Conservation (phyloP, 768 basidiomycete species). For the Suillus spraguei region DNA sequence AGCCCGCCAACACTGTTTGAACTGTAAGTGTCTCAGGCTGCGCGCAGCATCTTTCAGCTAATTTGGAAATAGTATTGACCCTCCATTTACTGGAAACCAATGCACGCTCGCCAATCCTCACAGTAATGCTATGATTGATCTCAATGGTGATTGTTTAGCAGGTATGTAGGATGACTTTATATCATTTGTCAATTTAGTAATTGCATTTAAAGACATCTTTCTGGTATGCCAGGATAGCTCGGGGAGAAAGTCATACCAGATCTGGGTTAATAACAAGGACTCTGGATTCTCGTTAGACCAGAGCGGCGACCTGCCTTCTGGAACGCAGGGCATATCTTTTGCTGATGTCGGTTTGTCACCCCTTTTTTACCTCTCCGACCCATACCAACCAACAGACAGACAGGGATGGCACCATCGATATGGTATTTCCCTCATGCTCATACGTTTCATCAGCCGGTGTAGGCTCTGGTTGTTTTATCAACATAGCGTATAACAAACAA, state of each 20-base stretch:
- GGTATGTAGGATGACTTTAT: slow-evolving; percentile 44
- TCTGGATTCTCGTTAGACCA: slow-evolving; percentile 73
- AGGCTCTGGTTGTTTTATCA: slow-evolving; percentile 78
- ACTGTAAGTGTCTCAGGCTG: slow-evolving; percentile 49
- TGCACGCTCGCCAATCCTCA: slow-evolving; percentile 89
- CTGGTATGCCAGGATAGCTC: slow-evolving; percentile 76
- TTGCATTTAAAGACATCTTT: slow-evolving; percentile 68
- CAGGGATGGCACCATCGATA: slow-evolving; percentile 94
- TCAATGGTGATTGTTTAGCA: slow-evolving; percentile 95
- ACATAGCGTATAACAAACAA: slow-evolving; percentile 93
- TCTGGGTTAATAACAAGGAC: slow-evolving; percentile 89
- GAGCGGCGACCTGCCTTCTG: slow-evolving; percentile 69
- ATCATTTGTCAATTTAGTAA: not conserved
- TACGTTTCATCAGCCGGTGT: slow-evolving; percentile 72
- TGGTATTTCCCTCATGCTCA: slow-evolving; percentile 86
- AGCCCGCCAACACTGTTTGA: slow-evolving; percentile 58
- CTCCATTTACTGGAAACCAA: slow-evolving; percentile 60
- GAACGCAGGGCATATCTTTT: slow-evolving; percentile 80
- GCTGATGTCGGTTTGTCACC: slow-evolving; percentile 78
- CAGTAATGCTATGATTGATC: slow-evolving; percentile 91
- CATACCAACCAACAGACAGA: slow-evolving; percentile 46
- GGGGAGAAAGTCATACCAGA: slow-evolving; percentile 72
- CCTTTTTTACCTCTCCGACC: not conserved
- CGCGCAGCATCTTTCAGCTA: slow-evolving; percentile 5
- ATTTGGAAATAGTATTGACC: slow-evolving; percentile 46